Conservation (phyloP, 306 rosid species). For the Trichosanthes truncata region DNA sequence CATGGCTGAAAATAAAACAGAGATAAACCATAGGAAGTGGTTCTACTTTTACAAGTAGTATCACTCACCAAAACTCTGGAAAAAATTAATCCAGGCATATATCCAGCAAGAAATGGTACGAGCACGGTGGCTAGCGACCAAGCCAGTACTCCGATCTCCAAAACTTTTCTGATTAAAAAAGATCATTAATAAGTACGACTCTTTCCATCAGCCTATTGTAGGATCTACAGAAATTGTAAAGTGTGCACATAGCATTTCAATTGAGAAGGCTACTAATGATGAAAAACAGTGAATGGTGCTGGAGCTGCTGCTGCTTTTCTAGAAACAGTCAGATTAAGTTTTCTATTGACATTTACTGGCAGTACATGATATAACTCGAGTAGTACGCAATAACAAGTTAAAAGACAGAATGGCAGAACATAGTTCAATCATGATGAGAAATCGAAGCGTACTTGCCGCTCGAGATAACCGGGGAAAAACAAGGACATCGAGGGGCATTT, state of each 20-base stretch:
- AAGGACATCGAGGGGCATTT: neutral
- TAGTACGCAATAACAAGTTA: neutral
- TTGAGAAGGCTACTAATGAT: neutral
- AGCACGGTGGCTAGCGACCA: conserved; percentile 88
- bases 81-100: conserved; percentile 66
- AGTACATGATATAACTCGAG: neutral
- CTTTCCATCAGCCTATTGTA: neutral
- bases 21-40: neutral
- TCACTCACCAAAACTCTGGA: conserved; percentile 74
- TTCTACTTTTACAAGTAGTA: neutral
- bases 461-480: neutral
- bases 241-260: neutral
- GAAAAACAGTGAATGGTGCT: neutral
- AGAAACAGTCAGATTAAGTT: neutral
- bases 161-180: conserved; percentile 58
- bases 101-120: conserved; percentile 87
- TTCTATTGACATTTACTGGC: neutral
- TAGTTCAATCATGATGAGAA: neutral
- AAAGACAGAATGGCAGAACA: neutral
- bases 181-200: conserved; percentile 5
- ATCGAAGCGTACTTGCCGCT: neutral
- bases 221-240: neutral
- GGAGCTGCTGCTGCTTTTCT: neutral
- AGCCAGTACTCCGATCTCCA: conserved; percentile 62
- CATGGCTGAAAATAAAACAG: neutral